phyloP scores from a whole-genome alignment of 208 protist genomes.

The Acanthamoeba castellanii region DNA sequence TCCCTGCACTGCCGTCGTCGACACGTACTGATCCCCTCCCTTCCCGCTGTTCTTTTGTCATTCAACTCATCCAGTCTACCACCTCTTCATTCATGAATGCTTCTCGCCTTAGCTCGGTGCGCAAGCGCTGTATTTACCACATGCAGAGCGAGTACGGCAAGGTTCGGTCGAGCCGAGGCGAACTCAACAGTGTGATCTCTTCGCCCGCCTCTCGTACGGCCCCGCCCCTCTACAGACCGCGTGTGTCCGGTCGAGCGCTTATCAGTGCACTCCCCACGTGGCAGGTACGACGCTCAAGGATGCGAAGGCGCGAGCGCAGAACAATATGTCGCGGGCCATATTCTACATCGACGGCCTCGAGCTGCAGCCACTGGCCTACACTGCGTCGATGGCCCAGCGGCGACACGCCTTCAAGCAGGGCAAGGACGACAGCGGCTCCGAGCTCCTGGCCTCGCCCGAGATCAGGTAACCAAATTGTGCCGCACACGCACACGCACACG shows the following conservation, averaged over 20 bases:
- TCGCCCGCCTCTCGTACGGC: background rate
- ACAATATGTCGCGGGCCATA: conserved; percentile 37
- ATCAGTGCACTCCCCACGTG: background rate
- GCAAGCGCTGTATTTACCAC: conserved; percentile 34
- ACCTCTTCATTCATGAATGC: background rate
- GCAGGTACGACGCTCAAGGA: conserved; percentile 17
- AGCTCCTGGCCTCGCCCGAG: conserved; percentile 24
- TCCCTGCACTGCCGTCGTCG: conserved; percentile 2
- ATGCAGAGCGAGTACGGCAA: conserved; percentile 46
- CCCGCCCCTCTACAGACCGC: background rate
- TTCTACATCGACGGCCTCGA: conserved; percentile 32
- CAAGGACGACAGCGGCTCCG: conserved; percentile 17
- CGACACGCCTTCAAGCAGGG: background rate
- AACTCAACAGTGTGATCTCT: conserved; percentile 55
- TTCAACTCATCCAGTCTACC: background rate
- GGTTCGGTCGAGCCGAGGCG: conserved; percentile 34
- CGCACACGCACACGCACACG: background rate
- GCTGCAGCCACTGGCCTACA: conserved; percentile 23
- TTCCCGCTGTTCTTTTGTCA: background rate
- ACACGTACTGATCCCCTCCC: background rate
- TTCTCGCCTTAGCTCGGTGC: background rate
- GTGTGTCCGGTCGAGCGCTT: background rate
- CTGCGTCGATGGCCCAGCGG: background rate
- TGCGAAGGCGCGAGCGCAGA: conserved; percentile 25
- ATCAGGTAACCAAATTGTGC: background rate